Evolutionary conservation across 108 stramenopile species (phyloP), one percentile per base, ranked within the genome.

Genomic region (Aurantiochytrium sp.): DNA sequence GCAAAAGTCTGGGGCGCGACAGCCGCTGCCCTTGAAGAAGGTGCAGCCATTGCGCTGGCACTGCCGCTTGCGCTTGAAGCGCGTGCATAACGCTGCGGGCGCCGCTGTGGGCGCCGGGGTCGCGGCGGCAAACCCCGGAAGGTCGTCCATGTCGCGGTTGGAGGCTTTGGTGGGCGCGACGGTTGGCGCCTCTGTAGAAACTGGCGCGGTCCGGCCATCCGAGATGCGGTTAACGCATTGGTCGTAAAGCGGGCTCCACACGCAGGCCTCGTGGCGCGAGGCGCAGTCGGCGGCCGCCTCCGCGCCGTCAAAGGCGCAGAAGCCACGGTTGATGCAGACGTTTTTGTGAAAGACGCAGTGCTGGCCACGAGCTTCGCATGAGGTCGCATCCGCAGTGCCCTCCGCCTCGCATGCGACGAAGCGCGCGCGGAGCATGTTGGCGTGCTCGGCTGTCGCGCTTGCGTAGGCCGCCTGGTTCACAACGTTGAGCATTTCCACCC

Each of bases 1-100:
- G 45, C 73, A 81, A 42, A 48, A 81, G 12, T 6, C 17, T 22
- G 73, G 21, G 10, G 8, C 73, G 1, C 4, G 73, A 3, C 73
- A 81, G 42, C 73, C 73, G 39, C 50, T 81, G 39, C 73, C 73
- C 30, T 41, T 81, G 45, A 81, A 81, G 45, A 48, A 81, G 17
- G 21, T 42, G 39, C 73, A 81, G 6, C 45, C 73, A 48, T 81
- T 24, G 10, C 6, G 45, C 0, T 12, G 10, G 45, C 59, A 65
- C 22, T n/a, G 59, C 32, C 10, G 6, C 59, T 65, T 15, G 59
- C 32, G 34, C 32, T 10, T 32, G 34, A 65, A 34, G 8, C 10
- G 8, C 32, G 15, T 30, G 59, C 59, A 65, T 10, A 65, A 65
- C 1, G 59, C 59, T 6, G 15, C 19, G 27, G 59, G 24, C 1